Percentiles rank a stretch among this genome's conserved stretches.
Conservation (phyloP, 768 basidiomycete species). For the Rubroboletus satanas region DNA sequence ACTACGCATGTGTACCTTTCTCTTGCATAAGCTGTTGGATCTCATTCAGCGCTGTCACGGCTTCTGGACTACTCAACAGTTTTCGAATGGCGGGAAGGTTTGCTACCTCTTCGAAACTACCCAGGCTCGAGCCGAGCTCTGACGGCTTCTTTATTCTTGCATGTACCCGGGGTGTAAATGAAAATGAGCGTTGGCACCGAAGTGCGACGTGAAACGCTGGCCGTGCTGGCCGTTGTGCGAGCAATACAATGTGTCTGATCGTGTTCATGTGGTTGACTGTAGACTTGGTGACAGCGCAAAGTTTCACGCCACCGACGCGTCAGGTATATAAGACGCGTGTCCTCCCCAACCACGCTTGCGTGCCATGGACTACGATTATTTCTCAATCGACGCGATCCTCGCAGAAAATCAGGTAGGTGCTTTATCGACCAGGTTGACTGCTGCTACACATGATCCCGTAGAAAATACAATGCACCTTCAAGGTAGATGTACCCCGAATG, state of each 20-base stretch:
- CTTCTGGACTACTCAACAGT: constrained; percentile 47
- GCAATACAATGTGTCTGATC: constrained; percentile 12
- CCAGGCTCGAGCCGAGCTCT: constrained; percentile 35
- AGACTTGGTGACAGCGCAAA: not conserved
- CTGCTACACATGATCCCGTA: constrained; percentile 26
- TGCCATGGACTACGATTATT: constrained; percentile 87
- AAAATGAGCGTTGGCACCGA: constrained; percentile 27
- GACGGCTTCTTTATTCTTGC: constrained; percentile 28
- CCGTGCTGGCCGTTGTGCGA: constrained; percentile 15
- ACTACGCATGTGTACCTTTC: constrained; percentile 36
- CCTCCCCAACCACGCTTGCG: not conserved
- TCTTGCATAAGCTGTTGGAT: constrained; percentile 45
- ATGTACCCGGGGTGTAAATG: constrained; percentile 26
- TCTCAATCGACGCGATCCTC: constrained; percentile 85
- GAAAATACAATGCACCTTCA: constrained; percentile 95
- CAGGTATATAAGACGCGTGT: not conserved
- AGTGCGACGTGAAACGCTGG: constrained; percentile 6
- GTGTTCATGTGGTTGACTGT: constrained; percentile 20
- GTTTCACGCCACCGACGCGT: constrained; percentile 24
- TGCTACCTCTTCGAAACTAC: constrained; percentile 38
- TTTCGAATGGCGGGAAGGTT: constrained; percentile 46
- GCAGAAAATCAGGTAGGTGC: constrained; percentile 78
- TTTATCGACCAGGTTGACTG: not conserved
- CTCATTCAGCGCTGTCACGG: constrained; percentile 43
- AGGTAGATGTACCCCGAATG: constrained; percentile 76